A percentile compares a stretch with the other conserved stretches of the same genome.
Evolutionary conservation across 1,284 basidiomycete genomes (phyloP).

Genomic region (Ganoderma meredithae): DNA sequence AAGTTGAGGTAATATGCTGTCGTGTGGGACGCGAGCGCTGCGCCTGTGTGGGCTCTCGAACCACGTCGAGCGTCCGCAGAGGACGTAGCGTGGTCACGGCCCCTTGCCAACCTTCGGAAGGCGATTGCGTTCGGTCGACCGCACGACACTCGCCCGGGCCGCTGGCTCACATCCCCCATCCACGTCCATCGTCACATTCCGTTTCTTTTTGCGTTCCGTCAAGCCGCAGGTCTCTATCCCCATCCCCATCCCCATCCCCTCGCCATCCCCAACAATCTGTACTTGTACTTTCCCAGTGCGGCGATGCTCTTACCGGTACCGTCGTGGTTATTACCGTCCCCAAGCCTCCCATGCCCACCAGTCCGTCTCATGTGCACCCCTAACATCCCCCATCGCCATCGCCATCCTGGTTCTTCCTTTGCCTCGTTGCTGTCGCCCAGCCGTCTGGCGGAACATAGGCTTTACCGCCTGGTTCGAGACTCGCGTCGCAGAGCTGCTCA

Average conservation of each 20-base stretch:
- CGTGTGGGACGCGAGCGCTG: neutral
- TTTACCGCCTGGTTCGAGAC: neutral
- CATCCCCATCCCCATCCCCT: neutral
- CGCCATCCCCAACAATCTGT: neutral
- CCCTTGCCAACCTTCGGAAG: neutral
- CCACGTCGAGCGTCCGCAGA: neutral
- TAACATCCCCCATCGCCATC: neutral
- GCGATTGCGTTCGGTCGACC: neutral
- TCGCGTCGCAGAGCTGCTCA: neutral
- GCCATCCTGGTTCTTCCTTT: neutral
- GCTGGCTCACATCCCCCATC: neutral
- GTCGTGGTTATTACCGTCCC: neutral
- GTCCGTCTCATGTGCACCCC: neutral
- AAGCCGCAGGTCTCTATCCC: neutral
- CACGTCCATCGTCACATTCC: neutral
- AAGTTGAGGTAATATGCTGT: constrained; percentile 1
- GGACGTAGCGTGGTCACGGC: neutral
- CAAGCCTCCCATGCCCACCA: neutral
- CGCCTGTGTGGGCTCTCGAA: neutral
- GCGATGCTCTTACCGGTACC: neutral
- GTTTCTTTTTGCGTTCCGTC: constrained; percentile 11
- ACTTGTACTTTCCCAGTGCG: neutral
- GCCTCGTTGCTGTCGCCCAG: neutral
- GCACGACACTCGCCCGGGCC: neutral
- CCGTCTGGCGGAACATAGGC: neutral